Percentiles rank a stretch among this genome's conserved stretches.
Conservation (phyloP, 2,329 filamentous ascomycete species). For the Aspergillus chevalieri region DNA sequence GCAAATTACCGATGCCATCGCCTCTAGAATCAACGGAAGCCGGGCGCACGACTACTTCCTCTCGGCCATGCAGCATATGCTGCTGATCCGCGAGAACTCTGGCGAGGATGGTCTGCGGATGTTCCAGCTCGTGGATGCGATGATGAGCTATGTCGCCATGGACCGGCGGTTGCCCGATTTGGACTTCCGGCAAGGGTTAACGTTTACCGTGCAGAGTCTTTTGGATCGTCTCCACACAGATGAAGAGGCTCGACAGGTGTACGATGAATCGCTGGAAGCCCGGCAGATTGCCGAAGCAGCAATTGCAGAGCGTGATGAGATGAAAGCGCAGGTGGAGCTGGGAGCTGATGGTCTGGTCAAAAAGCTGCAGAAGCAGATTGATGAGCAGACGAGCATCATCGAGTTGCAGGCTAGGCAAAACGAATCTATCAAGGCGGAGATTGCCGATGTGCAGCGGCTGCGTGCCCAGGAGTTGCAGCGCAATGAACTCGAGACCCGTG, state of each 20-base stretch:
- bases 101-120: conserved; percentile 86
- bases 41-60: conserved; percentile 92
- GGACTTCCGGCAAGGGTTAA: conserved; percentile 95
- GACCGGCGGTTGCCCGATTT: conserved; percentile 91
- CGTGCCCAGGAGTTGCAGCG: conserved; percentile 86
- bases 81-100: conserved; percentile 86
- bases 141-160: conserved; percentile 99
- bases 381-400: conserved; percentile 86
- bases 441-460: conserved; percentile 78
- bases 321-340: conserved; percentile 79
- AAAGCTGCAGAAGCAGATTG: conserved; percentile 88
- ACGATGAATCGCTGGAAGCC: conserved; percentile 84
- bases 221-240: conserved; percentile 95
- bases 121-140: conserved; percentile 97
- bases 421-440: conserved; percentile 80
- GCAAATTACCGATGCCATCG: conserved; percentile 92
- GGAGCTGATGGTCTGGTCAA: conserved; percentile 90
- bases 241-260: conserved; percentile 83
- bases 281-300: conserved; percentile 92
- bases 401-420: conserved; percentile 81
- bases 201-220: conserved; percentile 92
- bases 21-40: conserved; percentile 73
- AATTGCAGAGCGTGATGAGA: conserved; percentile 92
- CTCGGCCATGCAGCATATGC: conserved; percentile 87
- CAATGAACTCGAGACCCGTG: conserved; percentile 91